Percentiles rank a stretch among this genome's conserved stretches.
These are phyloP conservation scores for Medicago lupulina DNA, from an alignment of 306 rosid genomes.

Conservation along the genomic window DNA sequence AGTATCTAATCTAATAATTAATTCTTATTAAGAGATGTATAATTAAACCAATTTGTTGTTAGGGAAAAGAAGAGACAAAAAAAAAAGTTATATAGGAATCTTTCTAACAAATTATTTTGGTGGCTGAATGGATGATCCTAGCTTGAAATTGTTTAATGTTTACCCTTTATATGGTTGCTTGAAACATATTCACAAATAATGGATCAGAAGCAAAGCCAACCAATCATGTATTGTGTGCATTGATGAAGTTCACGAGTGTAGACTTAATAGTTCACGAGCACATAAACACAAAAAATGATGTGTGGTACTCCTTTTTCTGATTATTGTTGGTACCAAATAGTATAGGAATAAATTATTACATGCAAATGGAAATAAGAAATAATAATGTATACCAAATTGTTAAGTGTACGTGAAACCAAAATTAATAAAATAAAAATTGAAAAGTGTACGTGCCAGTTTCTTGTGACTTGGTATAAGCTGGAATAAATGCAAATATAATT, in stretches of 20 bases:
- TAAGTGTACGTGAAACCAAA: neutral
- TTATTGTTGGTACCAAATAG: conserved; percentile 29
- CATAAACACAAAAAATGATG: conserved; percentile 49
- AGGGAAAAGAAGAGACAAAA: conserved; percentile 10
- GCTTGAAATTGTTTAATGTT: conserved; percentile 37
- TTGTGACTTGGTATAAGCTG: conserved; percentile 3
- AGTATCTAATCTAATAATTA: conserved; percentile 13
- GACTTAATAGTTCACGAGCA: conserved; percentile 64
- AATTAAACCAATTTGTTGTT: conserved; percentile 18
- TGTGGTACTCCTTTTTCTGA: conserved; percentile 34
- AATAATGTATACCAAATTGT: neutral
- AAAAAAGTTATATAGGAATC: neutral
- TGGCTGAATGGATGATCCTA: conserved; percentile 12
- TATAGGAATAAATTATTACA: neutral
- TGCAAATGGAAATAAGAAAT: conserved; percentile 4
- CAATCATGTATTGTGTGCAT: conserved; percentile 31
- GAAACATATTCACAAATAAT: conserved; percentile 47
- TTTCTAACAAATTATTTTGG: neutral
- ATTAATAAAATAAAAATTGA: neutral
- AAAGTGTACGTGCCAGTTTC: conserved; percentile 8
- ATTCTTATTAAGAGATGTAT: conserved; percentile 7
- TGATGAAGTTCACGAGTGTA: conserved; percentile 65
- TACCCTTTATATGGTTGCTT: conserved; percentile 32
- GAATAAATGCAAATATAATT: too few relatives aligned
- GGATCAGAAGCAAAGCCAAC: conserved; percentile 45